Percentiles rank a stretch among this genome's conserved stretches.
phyloP scores from a whole-genome alignment of 129 eudicot species.

The Flaveria robusta region DNA sequence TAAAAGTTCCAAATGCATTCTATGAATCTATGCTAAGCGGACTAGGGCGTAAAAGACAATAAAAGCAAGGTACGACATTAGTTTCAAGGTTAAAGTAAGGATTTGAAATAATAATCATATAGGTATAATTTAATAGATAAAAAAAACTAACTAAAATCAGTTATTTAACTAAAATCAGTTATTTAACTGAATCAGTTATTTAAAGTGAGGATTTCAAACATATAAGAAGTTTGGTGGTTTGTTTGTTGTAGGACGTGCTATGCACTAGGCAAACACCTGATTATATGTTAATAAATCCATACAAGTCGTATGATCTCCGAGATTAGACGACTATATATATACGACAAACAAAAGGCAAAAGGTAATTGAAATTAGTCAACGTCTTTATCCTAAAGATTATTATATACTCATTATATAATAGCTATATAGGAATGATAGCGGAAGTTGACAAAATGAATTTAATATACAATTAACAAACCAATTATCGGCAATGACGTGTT shows the following conservation, averaged over 20 bases:
- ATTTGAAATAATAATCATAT: too few species aligned
- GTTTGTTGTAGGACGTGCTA: neutral
- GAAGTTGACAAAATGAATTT: constrained; percentile 7
- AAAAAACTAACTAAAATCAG: too few species aligned
- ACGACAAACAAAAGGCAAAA: neutral
- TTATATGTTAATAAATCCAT: constrained; percentile 20
- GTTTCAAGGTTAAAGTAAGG: too few species aligned
- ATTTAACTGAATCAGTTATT: too few species aligned
- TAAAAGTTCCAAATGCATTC: too few species aligned
- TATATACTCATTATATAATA: neutral
- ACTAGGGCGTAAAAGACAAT: too few species aligned
- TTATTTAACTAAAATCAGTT: too few species aligned
- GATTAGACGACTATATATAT: neutral
- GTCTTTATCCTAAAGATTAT: constrained; percentile 17
- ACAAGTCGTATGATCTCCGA: neutral
- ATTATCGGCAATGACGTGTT: neutral
- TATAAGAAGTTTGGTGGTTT: neutral
- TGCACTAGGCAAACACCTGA: constrained; percentile 7
- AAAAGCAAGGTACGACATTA: too few species aligned
- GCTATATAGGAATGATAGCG: constrained; percentile 11
- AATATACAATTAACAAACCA: neutral
- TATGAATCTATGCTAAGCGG: too few species aligned
- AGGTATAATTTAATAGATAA: too few species aligned
- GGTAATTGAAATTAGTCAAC: neutral
- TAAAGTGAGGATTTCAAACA: too few species aligned